Conservation (phyloP, 176 grass and related monocot genomes). For the Eremochloa ophiuroides region DNA sequence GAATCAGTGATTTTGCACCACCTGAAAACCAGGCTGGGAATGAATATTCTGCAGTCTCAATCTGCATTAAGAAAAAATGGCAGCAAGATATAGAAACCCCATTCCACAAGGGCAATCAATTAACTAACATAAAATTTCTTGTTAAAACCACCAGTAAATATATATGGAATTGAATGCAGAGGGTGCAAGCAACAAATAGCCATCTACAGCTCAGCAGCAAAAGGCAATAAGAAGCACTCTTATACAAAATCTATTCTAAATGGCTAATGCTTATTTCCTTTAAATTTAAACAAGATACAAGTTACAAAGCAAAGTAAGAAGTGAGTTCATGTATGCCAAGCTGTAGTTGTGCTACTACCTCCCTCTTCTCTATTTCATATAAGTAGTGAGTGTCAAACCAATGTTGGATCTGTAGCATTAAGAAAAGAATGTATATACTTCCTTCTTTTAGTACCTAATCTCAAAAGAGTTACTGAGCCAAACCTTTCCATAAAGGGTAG, state of each 20-base stretch:
- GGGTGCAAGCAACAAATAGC: neutral
- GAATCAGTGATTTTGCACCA: conserved; percentile 73
- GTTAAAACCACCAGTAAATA: neutral
- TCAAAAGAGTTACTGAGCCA: neutral
- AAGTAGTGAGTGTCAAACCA: neutral
- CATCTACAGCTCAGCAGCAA: neutral
- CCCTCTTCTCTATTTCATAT: neutral
- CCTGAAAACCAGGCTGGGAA: conserved; percentile 79
- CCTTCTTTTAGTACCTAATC: neutral
- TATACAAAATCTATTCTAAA: conserved; percentile 8
- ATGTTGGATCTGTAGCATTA: neutral
- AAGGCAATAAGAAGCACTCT: neutral
- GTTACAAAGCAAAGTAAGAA: neutral
- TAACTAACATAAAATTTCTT: neutral
- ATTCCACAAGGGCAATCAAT: neutral
- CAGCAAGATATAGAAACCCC: conserved; percentile 5
- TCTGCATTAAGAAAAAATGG: conserved; percentile 42
- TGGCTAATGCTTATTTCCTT: conserved; percentile 8
- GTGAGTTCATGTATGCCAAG: neutral
- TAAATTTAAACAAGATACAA: neutral
- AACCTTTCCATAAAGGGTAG: conserved; percentile 96
- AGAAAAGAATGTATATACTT: neutral
- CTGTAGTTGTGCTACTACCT: neutral
- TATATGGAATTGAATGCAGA: neutral
- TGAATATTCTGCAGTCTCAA: conserved; percentile 79